phyloP scores from a whole-genome alignment of 805 yeast species.

The Pichia thaimueangensis region DNA sequence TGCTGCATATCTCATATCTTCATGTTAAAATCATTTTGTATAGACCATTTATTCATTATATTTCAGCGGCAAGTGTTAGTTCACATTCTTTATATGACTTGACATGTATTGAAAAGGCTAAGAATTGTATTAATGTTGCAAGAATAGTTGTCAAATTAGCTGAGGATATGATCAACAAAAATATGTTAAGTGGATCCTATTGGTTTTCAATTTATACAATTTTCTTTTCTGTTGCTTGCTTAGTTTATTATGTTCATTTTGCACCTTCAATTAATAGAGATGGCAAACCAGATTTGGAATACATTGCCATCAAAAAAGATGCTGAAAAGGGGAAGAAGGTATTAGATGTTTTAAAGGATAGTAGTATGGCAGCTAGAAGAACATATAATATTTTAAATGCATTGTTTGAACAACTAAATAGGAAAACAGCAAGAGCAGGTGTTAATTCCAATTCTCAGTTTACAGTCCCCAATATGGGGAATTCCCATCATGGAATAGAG shows the following conservation, averaged over 20 bases:
- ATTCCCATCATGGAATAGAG: conserved; percentile 5
- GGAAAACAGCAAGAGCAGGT: conserved; percentile 51
- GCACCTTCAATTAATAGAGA: conserved; percentile 28
- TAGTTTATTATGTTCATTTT: conserved; percentile 70
- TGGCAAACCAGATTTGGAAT: conserved; percentile 44
- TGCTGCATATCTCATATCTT: conserved; percentile 62
- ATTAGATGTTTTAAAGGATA: conserved; percentile 61
- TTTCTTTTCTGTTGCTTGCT: conserved; percentile 81
- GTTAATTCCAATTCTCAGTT: conserved; percentile 10
- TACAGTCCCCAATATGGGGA: conserved; percentile 16
- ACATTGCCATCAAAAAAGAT: conserved; percentile 56
- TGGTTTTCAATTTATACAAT: conserved; percentile 91
- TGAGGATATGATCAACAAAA: conserved; percentile 67
- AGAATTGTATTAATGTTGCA: conserved; percentile 79
- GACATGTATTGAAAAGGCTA: conserved; percentile 64
- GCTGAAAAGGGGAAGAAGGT: conserved; percentile 79
- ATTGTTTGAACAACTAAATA: conserved; percentile 71
- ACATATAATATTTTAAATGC: conserved; percentile 75
- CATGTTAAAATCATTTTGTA: conserved; percentile 78
- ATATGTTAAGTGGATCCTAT: conserved; percentile 74
- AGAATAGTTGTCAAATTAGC: conserved; percentile 76
- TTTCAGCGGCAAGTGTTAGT: conserved; percentile 52
- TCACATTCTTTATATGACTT: conserved; percentile 37
- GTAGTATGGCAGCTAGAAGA: conserved; percentile 70
- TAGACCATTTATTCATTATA: conserved; percentile 83